Evolutionary conservation across 306 rosid species (phyloP), one percentile per base, ranked within the genome.

Genomic region (Acacia crassicarpa): DNA sequence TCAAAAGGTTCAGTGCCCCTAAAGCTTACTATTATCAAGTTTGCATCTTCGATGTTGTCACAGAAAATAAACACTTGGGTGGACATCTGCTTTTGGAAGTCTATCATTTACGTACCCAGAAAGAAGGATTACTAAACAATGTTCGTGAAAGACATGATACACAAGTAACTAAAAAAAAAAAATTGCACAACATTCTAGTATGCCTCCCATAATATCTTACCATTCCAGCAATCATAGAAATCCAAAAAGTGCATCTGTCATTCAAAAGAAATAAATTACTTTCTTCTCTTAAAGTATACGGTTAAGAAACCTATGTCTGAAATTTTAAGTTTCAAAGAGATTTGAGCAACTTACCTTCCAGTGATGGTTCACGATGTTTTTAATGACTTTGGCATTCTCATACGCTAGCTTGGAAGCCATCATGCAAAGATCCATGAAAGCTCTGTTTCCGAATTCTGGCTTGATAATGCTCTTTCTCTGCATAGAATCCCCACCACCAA

Each of bases 1-100:
- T 88, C 89, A 81, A 92, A 92, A 76, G 88, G 97, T 43, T 92
- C 97, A 15, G 94, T 92, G 46, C 97, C 97, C 85, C 93, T 78
- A 83, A 94, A 94, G 89, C 92, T 88, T 83, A 94, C 76, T 76
- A 90, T 58, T 84, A 94, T 88, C 72, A 94, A 80, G 76, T 90
- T 88, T 40, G 98, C 94, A 77, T 86, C 93, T 83, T 80, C 81
- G 53, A 88, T 76, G 85, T 94, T 92, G 86, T 94, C 94, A 35
- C 83, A 84, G 14, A 94, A 85, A 43, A 91, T 88, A 85, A 89
- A 92, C 86, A 88, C 91, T 25, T 75, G 92, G 43, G 92, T 89
- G 7, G 87, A 83, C 85, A 20, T 65, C 81, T 88, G 78, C 85
- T 87, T 86, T 74, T 87, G 84, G 83, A 81, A 94, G 72, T 92